Conservation (phyloP, 2,329 filamentous ascomycete genomes). For the Arachnomyces sp. region DNA sequence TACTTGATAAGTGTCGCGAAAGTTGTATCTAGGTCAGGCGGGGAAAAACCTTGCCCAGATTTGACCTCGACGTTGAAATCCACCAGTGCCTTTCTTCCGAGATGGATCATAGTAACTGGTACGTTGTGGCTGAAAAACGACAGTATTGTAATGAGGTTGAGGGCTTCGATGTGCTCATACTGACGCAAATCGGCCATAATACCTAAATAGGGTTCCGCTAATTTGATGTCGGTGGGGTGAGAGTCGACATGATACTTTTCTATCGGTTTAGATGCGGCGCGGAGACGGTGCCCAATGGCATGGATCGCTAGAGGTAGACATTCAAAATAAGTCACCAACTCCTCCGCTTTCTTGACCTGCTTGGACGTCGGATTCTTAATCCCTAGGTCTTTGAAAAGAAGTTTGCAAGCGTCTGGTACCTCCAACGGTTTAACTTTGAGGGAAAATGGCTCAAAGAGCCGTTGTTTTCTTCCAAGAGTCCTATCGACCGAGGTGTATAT, state of each 20-base stretch:
- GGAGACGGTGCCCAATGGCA: constrained; percentile 56
- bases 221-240: constrained; percentile 49
- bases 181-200: constrained; percentile 41
- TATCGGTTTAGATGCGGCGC: constrained; percentile 54
- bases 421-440: constrained; percentile 51
- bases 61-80: constrained; percentile 20
- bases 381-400: constrained; percentile 57
- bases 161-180: constrained; percentile 42
- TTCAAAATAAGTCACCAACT: constrained; percentile 57
- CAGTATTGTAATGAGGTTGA: constrained; percentile 58
- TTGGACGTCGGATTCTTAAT: constrained; percentile 49
- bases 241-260: constrained; percentile 52
- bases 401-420: constrained; percentile 50
- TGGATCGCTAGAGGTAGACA: constrained; percentile 62
- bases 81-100: constrained; percentile 39
- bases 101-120: constrained; percentile 57
- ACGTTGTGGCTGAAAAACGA: constrained; percentile 59
- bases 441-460: constrained; percentile 53
- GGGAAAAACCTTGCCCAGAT: constrained; percentile 17
- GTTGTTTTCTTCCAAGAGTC: constrained; percentile 47
- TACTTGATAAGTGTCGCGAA: constrained; percentile 39
- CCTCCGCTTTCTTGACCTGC: constrained; percentile 51
- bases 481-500: constrained; percentile 62
- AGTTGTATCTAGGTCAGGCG: constrained; percentile 38
- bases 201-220: constrained; percentile 41